Evolutionary conservation across 441 rosid species (phyloP).

Genomic region (Gossypium davidsonii): DNA sequence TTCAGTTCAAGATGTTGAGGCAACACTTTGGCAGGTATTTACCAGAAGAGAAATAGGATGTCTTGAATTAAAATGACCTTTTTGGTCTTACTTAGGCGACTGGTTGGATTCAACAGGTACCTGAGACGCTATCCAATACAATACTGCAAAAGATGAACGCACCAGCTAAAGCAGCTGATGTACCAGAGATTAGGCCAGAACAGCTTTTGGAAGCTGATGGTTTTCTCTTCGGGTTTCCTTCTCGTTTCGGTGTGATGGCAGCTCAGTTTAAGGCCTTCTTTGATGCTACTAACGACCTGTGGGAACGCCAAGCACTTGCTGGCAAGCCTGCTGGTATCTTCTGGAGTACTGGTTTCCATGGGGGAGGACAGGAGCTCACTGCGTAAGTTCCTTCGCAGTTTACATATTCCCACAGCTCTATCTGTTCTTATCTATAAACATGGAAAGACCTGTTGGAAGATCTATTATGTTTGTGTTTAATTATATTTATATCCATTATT

Average conservation of each 20-base stretch:
- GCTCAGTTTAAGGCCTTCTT: conserved; percentile 82
- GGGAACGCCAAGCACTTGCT: conserved; percentile 74
- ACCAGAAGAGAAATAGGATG: background rate
- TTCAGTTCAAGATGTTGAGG: conserved; percentile 64
- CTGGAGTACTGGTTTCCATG: conserved; percentile 93
- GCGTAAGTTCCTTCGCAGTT: conserved; percentile 47
- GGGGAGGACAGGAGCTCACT: conserved; percentile 93
- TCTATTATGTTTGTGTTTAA: background rate
- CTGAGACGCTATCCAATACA: conserved; percentile 60
- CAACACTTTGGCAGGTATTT: conserved; percentile 83
- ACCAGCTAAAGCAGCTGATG: conserved; percentile 58
- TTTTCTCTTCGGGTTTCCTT: conserved; percentile 84
- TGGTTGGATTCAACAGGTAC: conserved; percentile 39
- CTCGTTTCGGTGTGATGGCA: conserved; percentile 88
- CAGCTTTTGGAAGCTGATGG: conserved; percentile 83
- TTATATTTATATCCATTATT: background rate
- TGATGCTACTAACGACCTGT: conserved; percentile 57
- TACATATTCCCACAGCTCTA: background rate
- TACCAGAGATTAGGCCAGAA: conserved; percentile 59
- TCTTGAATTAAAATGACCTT: background rate
- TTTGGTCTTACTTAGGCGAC: background rate
- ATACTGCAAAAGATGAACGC: conserved; percentile 75
- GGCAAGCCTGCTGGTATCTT: conserved; percentile 96
- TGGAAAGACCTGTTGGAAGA: background rate
- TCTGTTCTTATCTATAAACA: background rate